Conservation (phyloP, 805 yeast species). For the Blastobotrys americana region DNA sequence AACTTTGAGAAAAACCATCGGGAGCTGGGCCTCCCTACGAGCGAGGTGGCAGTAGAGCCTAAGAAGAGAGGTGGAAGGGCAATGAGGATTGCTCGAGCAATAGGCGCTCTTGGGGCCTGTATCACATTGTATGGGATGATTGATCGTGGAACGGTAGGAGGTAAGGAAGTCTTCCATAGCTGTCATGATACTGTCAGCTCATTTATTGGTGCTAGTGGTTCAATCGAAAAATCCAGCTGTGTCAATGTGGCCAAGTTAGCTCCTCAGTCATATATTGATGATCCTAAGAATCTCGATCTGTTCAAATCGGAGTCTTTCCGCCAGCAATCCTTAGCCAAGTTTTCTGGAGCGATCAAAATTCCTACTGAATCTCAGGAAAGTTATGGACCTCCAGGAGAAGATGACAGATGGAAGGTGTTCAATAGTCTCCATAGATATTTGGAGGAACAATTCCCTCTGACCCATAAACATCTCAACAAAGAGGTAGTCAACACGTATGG, state of each 20-base stretch:
- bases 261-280: neutral
- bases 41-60: neutral
- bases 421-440: slow-evolving; percentile 47
- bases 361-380: slow-evolving; percentile 59
- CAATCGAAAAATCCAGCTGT: too few species aligned
- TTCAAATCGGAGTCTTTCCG: slow-evolving; percentile 17
- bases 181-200: too few species aligned
- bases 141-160: too few species aligned
- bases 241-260: neutral
- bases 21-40: too few species aligned
- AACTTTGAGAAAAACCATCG: too few species aligned
- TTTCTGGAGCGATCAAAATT: slow-evolving; percentile 52
- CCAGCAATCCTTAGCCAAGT: slow-evolving; percentile 15
- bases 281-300: neutral
- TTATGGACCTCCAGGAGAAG: slow-evolving; percentile 38
- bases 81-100: too few species aligned
- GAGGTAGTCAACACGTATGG: slow-evolving; percentile 57
- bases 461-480: slow-evolving; percentile 42
- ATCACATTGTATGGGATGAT: too few species aligned
- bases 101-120: too few species aligned
- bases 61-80: neutral
- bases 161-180: too few species aligned
- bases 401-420: slow-evolving; percentile 43
- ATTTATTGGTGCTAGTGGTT: too few species aligned
- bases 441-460: slow-evolving; percentile 46